Evolutionary conservation across 345 rosid species (phyloP), one percentile per base, ranked within the genome.

Genomic region (Gossypium rotundifolium): DNA sequence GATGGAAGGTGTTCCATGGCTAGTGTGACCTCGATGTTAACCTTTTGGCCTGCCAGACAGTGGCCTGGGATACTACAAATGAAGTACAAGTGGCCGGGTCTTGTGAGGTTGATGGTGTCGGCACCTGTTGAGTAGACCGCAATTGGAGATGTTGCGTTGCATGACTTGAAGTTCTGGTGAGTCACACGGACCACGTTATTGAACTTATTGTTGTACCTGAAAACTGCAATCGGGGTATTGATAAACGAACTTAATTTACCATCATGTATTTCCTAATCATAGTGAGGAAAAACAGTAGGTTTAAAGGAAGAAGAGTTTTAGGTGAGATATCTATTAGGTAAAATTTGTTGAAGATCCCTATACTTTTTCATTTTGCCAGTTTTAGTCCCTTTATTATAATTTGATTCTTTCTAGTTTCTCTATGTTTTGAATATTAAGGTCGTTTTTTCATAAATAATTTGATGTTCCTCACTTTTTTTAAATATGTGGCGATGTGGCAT

Each of bases 131-230:
- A 4, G 72, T 80, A 73, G n/a, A 66, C 17, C 7, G 44, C 20
- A 12, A 46, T 23, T 13, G 83, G 72, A 12, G 14, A 62, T 38
- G 75, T 46, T 23, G 51, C 46, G 16, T 63, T 63, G 80, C 78
- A 70, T 13, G 80, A 64, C 17, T 22, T 3, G 63, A 27, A 69
- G 0, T 77, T 42, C 3, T 9, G 70, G 11, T 45, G 45, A 18
- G 29, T 67, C 74, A 73, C 82, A 17, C 17, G 55, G 60, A 59
- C 7, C 45, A 80, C 77, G 75, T 67, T 61, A 74, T 68, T 65
- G n/a, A 65, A 27, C 8, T 14, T 11, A 0, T 48, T 70, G 62
- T 59, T 72, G 61, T 68, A 80, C 20, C 55, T 48, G 33, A 79
- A 75, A 46, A 79, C 82, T 75, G 70, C 68, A 49, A 65, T 33